Percentiles rank a stretch among this genome's conserved stretches.
These are phyloP conservation scores for Agarophyton chilense DNA, from an alignment of 23 red algal genomes.

Conservation along the genomic window DNA sequence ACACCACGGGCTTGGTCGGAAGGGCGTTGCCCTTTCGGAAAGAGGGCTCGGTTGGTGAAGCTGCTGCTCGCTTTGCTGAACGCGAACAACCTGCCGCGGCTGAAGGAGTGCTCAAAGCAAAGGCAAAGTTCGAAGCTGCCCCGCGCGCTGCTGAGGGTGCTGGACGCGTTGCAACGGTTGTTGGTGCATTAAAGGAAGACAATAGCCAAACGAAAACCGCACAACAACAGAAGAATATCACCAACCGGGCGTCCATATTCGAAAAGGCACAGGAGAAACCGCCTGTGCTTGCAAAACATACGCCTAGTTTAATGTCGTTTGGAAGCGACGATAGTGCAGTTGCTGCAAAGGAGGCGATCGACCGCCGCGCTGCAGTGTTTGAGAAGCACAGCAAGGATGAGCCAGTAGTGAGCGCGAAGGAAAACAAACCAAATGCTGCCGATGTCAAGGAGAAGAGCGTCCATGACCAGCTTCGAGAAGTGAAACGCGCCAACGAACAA, in stretches of 20 bases:
- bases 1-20: not conserved
- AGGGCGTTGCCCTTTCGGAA: not conserved
- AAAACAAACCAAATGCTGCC: too few species aligned
- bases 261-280: not conserved
- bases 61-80: not conserved
- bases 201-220: too few species aligned
- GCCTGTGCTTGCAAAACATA: too few species aligned
- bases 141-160: too few species aligned
- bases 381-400: too few species aligned
- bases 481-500: constrained; percentile 18
- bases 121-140: too few species aligned
- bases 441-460: constrained; percentile 38
- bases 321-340: constrained; percentile 1
- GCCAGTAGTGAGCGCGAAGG: too few species aligned
- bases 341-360: not conserved
- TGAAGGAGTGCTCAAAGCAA: not conserved
- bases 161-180: not conserved
- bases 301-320: constrained; percentile 4
- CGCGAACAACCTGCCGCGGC: not conserved
- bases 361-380: too few species aligned
- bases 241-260: not conserved
- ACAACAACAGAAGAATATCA: not conserved
- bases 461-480: constrained; percentile 10
- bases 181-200: not conserved
- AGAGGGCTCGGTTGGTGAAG: not conserved